Base-by-base conservation (phyloP, 495 filamentous ascomycete genomes). In the Staphylotrichum longicolle region DNA sequence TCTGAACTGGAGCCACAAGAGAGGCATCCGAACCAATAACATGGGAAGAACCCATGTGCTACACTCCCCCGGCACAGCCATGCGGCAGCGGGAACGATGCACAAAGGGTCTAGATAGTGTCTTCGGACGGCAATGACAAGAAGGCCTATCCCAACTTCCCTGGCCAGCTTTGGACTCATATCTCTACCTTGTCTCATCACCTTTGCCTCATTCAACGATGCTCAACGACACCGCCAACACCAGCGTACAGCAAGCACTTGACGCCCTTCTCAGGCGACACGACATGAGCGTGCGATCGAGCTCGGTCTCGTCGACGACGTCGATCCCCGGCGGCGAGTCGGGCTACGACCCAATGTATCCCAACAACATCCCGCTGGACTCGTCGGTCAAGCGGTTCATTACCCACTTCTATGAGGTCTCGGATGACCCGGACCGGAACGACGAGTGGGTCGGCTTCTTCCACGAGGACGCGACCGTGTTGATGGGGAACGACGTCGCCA, bases 381-480 rank as follows among this genome's bases (percentile, higher is more conserved):
- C 52, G 35, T 66, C 59, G 9, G 47, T 77, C 46, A 68, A 66
- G 52, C 14, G 58, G 2, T 78, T 77, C 48, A 68, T 79, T 61
- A 34, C 62, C 40, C 34, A 47, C 7, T 79, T 79, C 63, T 79
- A 70, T 63, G 61, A 67, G 10, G 58, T 64, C 30, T 79, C 77
- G 10, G 77, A 79, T 57, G 66, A 70, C 12, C 61, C 66, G 3
- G 65, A 63, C 12, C 54, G 54, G 47, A 72, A 71, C 37, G 73
- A 73, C n/a, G 71, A 75, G 45, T 79, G 77, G 77, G 64, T 74
- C 34, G 60, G 48, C 30, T 71, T 54, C 44, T 79, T 78, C 63
- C n/a, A 48, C 7, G 65, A 72, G 0, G 67, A 69, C 32, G 75
- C 76, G 35, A 58, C 54, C 34, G 50, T 78, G 4, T 60, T 72